Base-by-base conservation (phyloP, 768 basidiomycete species). In the Phanerochaete sordida region DNA sequence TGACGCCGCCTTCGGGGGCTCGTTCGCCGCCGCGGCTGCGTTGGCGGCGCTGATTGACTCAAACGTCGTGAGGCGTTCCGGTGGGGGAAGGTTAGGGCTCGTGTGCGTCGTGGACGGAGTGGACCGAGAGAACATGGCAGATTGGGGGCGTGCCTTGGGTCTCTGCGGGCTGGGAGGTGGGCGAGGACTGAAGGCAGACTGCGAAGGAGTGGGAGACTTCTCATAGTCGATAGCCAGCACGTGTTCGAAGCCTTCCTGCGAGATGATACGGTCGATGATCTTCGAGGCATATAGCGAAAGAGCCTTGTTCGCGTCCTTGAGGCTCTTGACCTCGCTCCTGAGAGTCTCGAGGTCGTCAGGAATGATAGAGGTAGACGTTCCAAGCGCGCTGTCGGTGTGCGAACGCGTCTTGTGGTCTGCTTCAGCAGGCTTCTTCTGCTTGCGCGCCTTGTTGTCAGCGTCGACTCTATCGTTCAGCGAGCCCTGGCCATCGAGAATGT, bases 261-360 rank as follows among this genome's bases (percentile, higher is more conserved):
- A 84, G 66, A 98, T 96, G 70, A 98, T 97, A 47, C 95, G 86
- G 77, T 98, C 96, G 68, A 98, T 91, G 65, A 98, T 98, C 80
- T 98, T 98, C 48, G 93, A 94, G 3, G 95, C 94, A 69, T 98
- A 98, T 43, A 98, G 75, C 19, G 93, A 93, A 13, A 98, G 78
- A 1, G 95, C 95, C 72, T 96, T 96, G 79, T 97, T 98, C 46
- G 93, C 93, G 70, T 97, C 95, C 71, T 90, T 91, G 73, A 98
- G 84, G 30, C 86, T 87, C 73, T 96, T 96, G 71, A 97, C 88
- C 73, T 98, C 96, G 12, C 77, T 82, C 35, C 88, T 82, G 56
- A 98, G 74, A n/a, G 86, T 81, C 45, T 91, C 87, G 64, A 91
- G 72, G 65, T 93, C 90, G 56, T 76, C 85, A 50, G 75, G 62